These are phyloP conservation scores for Aspergillus carbonarius DNA, from an alignment of 2,329 filamentous ascomycete species.

Conservation along the genomic window DNA sequence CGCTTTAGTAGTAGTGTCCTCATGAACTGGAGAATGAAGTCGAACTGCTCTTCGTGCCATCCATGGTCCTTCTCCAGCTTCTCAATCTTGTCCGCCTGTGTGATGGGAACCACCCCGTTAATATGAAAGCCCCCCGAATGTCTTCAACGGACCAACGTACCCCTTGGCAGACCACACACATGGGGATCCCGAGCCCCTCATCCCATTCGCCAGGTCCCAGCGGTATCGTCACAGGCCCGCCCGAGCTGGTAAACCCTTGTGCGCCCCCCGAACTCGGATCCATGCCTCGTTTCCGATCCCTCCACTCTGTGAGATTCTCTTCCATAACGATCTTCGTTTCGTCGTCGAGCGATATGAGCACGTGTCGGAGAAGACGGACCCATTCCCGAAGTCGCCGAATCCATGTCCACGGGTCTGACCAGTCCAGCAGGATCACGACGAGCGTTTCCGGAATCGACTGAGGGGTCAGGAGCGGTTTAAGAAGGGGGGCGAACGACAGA, in stretches of 20 bases:
- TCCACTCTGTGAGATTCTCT: slow-evolving; percentile 77
- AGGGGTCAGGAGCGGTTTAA: slow-evolving; percentile 80
- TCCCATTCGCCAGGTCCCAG: slow-evolving; percentile 91
- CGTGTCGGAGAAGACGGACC: slow-evolving; percentile 78
- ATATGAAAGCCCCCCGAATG: neutral
- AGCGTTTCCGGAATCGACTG: slow-evolving; percentile 82
- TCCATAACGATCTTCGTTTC: slow-evolving; percentile 82
- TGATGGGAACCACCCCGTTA: slow-evolving; percentile 16
- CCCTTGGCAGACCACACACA: slow-evolving; percentile 96
- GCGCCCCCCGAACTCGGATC: slow-evolving; percentile 59
- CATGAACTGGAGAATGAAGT: slow-evolving; percentile 90
- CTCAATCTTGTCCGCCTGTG: slow-evolving; percentile 82
- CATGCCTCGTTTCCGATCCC: slow-evolving; percentile 67
- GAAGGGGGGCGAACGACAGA: slow-evolving; percentile 74
- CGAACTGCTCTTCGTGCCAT: slow-evolving; percentile 96
- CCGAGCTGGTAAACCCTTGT: slow-evolving; percentile 56
- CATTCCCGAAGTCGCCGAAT: slow-evolving; percentile 84
- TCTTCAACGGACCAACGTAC: slow-evolving; percentile 50
- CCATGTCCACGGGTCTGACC: slow-evolving; percentile 92
- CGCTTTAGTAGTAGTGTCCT: slow-evolving; percentile 85
- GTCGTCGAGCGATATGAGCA: slow-evolving; percentile 70
- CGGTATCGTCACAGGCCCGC: slow-evolving; percentile 70
- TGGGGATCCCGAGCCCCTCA: slow-evolving; percentile 77
- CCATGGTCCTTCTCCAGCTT: slow-evolving; percentile 81
- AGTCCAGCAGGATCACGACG: slow-evolving; percentile 89